Base-by-base conservation (phyloP, 768 basidiomycete genomes). In the Naganishia antarctica region DNA sequence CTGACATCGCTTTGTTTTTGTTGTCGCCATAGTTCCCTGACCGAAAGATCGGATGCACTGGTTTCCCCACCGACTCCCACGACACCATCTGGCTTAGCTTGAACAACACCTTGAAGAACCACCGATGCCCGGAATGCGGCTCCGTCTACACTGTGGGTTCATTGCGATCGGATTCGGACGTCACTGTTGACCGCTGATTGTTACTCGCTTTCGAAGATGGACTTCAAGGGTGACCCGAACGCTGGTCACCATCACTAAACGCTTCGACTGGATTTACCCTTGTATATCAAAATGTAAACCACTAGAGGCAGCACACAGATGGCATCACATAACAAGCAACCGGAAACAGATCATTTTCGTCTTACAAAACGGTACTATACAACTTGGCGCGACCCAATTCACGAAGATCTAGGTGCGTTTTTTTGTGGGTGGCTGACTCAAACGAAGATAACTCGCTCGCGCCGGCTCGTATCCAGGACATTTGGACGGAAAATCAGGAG, bases 31-130 rank as follows among this genome's bases (percentile, higher is more conserved):
- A 93, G 91, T 88, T 88, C 68, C 80, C 83, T 40, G 84, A 87
- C 68, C 90, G 94, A 66, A 84, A 90, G 62, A 81, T 98, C 75
- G 94, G 94, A 48, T 98, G 93, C 83, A 92, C 94, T 44, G 94
- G 94, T 59, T 86, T 83, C 73, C 94, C 94, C 11, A 90, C 88
- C 47, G 94, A 98, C 79, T 93, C 91, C 34, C 94, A 97, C 80
- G 91, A 97, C 71, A 82, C 92, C 60, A 81, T 86, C 71, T 97
- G 93, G 93, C 85, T 91, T 31, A 76, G 73, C 64, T 82, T 84
- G 71, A 82, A 87, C 72, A 85, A 86, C 78, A 70, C 74, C 40
- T 81, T 83, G 69, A 76, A 77, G 72, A 81, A 82, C 68, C 69
- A 70, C 66, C 88, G 93, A 76, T 97, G 93, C 85, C 81, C 84